These are phyloP conservation scores for Saccharum spontaneum DNA, from an alignment of 176 grass and related monocot genomes.

Conservation along the genomic window DNA sequence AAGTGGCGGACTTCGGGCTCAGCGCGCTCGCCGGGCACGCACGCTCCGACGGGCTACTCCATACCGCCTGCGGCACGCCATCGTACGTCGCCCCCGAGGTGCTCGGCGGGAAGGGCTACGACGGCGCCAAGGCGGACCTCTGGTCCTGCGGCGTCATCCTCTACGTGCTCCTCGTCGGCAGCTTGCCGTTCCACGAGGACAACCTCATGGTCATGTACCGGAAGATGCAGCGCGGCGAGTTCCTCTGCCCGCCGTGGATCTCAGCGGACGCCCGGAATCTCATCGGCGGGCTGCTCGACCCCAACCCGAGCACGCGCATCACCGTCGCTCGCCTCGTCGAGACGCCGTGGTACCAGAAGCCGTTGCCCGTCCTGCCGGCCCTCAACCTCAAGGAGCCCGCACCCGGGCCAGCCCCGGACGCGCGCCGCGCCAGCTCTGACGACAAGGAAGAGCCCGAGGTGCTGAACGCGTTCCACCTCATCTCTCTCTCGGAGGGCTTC, in stretches of 20 bases:
- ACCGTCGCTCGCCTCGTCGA: background rate
- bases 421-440: background rate
- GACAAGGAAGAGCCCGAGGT: background rate
- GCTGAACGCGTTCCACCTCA: conserved; percentile 1
- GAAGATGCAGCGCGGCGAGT: background rate
- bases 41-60: background rate
- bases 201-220: background rate
- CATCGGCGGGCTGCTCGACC: background rate
- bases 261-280: background rate
- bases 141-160: conserved; percentile 67
- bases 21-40: background rate
- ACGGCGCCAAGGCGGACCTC: conserved; percentile 56
- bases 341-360: background rate
- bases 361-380: background rate
- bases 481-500: background rate
- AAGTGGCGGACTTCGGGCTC: background rate
- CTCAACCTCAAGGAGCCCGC: background rate
- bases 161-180: conserved; percentile 57
- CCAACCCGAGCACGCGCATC: background rate
- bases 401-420: background rate
- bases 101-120: conserved; percentile 42
- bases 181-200: conserved; percentile 42
- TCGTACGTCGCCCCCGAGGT: background rate
- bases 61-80: background rate
- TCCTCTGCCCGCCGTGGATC: background rate